phyloP scores from a whole-genome alignment of 345 rosid genomes.

The Laguncularia racemosa region DNA sequence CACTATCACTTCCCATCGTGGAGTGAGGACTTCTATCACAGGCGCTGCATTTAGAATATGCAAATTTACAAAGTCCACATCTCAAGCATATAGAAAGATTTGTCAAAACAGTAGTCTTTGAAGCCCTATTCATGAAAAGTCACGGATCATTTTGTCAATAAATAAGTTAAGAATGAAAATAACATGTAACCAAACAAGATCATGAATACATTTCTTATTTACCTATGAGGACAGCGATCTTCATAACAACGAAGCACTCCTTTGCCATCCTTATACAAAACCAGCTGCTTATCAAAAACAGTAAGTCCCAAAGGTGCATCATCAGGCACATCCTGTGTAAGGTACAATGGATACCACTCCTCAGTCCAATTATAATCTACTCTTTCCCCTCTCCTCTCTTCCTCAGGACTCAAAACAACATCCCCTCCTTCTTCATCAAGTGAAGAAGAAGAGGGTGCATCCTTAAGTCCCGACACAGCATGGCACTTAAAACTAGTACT shows the following conservation, averaged over 20 bases:
- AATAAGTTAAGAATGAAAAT: too few relatives aligned
- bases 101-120: too few relatives aligned
- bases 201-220: neutral
- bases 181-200: neutral
- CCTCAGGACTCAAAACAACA: slow-evolving; percentile 16
- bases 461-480: slow-evolving; percentile 9
- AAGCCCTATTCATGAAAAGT: too few relatives aligned
- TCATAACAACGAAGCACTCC: slow-evolving; percentile 60
- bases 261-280: slow-evolving; percentile 65
- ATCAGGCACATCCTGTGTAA: slow-evolving; percentile 65
- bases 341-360: slow-evolving; percentile 93
- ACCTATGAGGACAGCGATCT: slow-evolving; percentile 98
- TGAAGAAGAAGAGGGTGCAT: slow-evolving; percentile 3
- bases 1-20: too few relatives aligned
- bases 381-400: slow-evolving; percentile 34
- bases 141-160: too few relatives aligned
- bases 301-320: slow-evolving; percentile 92
- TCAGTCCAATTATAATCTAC: slow-evolving; percentile 71
- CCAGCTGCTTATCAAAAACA: slow-evolving; percentile 74
- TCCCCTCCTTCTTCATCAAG: slow-evolving; percentile 9
- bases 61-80: too few relatives aligned
- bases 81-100: too few relatives aligned
- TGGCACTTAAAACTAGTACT: slow-evolving; percentile 2
- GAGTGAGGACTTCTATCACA: too few relatives aligned
- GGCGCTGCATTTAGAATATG: too few relatives aligned